Base-by-base conservation (phyloP, 495 filamentous ascomycete genomes). In the Usnea hakonensis region DNA sequence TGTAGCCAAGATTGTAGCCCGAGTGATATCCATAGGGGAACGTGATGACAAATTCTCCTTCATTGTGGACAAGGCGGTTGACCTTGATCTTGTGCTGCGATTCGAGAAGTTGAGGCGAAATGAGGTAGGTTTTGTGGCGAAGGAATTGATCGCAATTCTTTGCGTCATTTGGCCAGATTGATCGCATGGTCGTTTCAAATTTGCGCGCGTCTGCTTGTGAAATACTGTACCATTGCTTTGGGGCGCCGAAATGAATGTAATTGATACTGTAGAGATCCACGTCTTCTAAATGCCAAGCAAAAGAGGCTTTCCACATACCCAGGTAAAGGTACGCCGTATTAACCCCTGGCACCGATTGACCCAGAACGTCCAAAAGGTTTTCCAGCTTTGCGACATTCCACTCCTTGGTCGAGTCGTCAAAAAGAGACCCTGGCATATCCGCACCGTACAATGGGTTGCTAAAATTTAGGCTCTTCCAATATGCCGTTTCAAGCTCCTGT, bases 261-360 rank as follows among this genome's bases (percentile, higher is more conserved):
- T 98, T 98, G 79, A 98, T 98, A 75, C 92, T 97, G 81, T 97
- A 97, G 3, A 98, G 83, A 76, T 98, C 94, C 58, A 98, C 91
- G 76, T 98, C 94, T 70, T 98, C 94, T 43, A 98, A 77, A 82
- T 98, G 94, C 94, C 94, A 98, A 13, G 94, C 93, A 71, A 98
- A 98, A 2, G 94, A 97, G 23, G 94, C 94, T 70, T 97, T 98
- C 94, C 94, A 98, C 95, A 97, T 97, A 23, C 94, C 94, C 48
- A 97, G 78, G 65, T 98, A 98, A 14, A 98, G 81, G 72, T 98
- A 98, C n/a, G 94, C 93, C 5, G 95, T 97, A 70, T 98, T 98
- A 64, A 98, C 94, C 62, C 94, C 94, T 16, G 94, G 94, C 0
- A 98, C 89, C 65, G 96, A 96, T 41, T 91, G 91, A 23, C 94